Base-by-base conservation (phyloP, 176 grass and related monocot genomes). In the Cenchrus purpureus region DNA sequence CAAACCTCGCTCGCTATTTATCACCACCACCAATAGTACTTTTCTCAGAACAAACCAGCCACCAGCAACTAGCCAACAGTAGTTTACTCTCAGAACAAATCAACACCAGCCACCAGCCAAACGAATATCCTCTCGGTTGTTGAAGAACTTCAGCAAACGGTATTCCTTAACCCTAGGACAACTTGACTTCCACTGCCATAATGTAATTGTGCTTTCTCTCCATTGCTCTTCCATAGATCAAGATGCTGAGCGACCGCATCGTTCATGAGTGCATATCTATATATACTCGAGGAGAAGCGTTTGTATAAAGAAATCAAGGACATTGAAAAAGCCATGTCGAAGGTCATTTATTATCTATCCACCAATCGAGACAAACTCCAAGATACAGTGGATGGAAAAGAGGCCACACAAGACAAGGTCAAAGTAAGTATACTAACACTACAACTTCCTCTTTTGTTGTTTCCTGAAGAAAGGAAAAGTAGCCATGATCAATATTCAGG, bases 181-280 rank as follows among this genome's bases (percentile, higher is more conserved):
- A 51, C 20, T 86, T 11, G 29, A 15, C 22, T 29, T 58, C 57
- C 43, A 50, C 7, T 34, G 16, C 71, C 78, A 6, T 12, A 51
- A 68, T 82, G 13, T 88, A 28, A 85, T 82, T 78, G 7, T 88
- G 60, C 82, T 72, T 82, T 77, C 61, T 71, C 70, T 65, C 53
- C 8, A 71, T 81, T 83, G 9, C 63, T 78, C 7, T 46, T 60
- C 67, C 68, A 81, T 73, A 96, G 97, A 91, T 99, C 17, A 94
- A 89, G 76, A 94, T 92, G 53, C 40, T 99, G 88, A 87, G 89
- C 4, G 86, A 99, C 81, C 88, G 84, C 20, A 94, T 99, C 40
- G 66, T 85, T 86, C 93, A 96, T 82, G 97, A 99, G 71, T 89
- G 89, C 74, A 95, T 94, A 71, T 34, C 88, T 43, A 78, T 99